Evolutionary conservation across 768 basidiomycete species (phyloP), one percentile per base, ranked within the genome.

Genomic region (Leccinum barrowsii): DNA sequence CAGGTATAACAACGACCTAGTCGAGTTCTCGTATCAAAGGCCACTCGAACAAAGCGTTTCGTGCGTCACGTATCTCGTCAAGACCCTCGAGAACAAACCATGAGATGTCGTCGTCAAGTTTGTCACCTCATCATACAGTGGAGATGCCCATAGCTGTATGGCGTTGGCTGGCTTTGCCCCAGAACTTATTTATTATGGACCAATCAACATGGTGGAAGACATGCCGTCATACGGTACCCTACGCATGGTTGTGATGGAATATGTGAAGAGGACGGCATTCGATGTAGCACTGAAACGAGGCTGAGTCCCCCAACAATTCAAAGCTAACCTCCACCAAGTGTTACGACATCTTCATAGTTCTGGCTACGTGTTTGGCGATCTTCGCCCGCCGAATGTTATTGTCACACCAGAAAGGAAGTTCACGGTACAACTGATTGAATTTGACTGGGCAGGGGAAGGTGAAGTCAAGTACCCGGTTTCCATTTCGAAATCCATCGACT

Each of bases 191-290:
- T 76, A 76, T 59, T 69, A 57, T 17, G 72, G 73, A 34, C 48
- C 19, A 5, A 55, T 73, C 50, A 50, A 66, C 22, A 30, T 52
- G 15, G 12, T 7, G 0, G 8, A 17, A 6, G 58, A 30, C 2
- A 52, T 59, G 53, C 64, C 65, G 2, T 66, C 56, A 17, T 60
- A 65, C 28, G 63, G 63, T 13, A 30, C 48, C 1, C 60, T 69
- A 24, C 55, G 64, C 28, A 76, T 77, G 74, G 71, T 77, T n/a
- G 73, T 78, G 22, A 78, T 77, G 77, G 73, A 78, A 15, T 70
- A 70, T 52, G 55, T 76, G 53, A 24, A 74, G 8, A 63, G 69
- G 3, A 11, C 1, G 46, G 64, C 55, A 7, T 12, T 59, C 15
- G 0, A 34, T 0, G 7, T 32, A 2, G 46, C 54, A 2, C 7